Conservation (phyloP, 129 eudicot species). For the Artemisia argyi region DNA sequence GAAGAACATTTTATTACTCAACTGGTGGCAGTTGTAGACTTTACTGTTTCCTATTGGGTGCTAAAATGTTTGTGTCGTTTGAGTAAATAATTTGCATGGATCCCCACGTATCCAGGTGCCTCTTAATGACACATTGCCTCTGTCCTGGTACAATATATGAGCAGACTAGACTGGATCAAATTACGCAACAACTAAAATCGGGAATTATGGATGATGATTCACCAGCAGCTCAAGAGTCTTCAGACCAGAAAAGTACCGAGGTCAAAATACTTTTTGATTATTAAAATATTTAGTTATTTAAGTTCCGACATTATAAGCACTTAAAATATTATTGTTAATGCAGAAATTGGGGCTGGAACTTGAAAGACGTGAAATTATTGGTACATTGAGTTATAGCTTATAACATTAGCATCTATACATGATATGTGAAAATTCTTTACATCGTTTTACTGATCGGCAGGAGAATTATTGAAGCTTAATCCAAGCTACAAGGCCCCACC, state of each 20-base stretch:
- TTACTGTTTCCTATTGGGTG: constrained; percentile 42
- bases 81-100: constrained; percentile 67
- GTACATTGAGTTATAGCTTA: constrained; percentile 48
- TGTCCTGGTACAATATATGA: constrained; percentile 78
- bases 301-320: constrained; percentile 14
- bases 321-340: constrained; percentile 16
- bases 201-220: constrained; percentile 51
- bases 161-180: constrained; percentile 97
- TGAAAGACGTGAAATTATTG: constrained; percentile 91
- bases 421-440: constrained; percentile 1
- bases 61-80: constrained; percentile 58
- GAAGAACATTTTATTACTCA: constrained; percentile 33
- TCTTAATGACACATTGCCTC: constrained; percentile 77
- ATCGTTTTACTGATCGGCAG: constrained; percentile 41
- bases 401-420: not conserved
- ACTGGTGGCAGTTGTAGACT: constrained; percentile 28
- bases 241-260: constrained; percentile 39
- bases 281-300: constrained; percentile 7
- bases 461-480: constrained; percentile 87
- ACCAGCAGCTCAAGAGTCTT: constrained; percentile 26
- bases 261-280: constrained; percentile 29
- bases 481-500: constrained; percentile 77
- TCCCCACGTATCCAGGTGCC: constrained; percentile 61
- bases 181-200: constrained; percentile 59
- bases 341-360: constrained; percentile 69